phyloP scores from a whole-genome alignment of 2,329 filamentous ascomycete genomes.

The Dryadomyces quercus-mongolicae region DNA sequence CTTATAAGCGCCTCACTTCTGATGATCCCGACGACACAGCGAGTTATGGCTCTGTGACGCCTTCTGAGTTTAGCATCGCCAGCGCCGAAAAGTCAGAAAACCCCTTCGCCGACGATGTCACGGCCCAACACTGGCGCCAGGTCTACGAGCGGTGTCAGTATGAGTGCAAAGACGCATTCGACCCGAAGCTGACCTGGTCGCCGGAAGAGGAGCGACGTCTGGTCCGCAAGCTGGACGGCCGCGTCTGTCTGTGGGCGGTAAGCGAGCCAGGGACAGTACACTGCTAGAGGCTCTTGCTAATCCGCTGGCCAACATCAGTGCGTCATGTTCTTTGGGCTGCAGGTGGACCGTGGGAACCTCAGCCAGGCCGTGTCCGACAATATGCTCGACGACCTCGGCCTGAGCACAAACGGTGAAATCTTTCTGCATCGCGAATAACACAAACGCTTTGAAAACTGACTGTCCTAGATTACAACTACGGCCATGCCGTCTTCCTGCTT shows the following conservation, averaged over 20 bases:
- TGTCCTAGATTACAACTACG: slow-evolving; percentile 34
- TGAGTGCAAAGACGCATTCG: slow-evolving; percentile 1
- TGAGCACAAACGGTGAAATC: slow-evolving; percentile 21
- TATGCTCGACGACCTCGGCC: slow-evolving; percentile 18
- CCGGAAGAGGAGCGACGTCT: slow-evolving; percentile 4
- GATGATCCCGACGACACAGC: no score
- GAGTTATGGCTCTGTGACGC: no score
- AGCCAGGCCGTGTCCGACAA: slow-evolving; percentile 22
- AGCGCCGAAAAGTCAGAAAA: neutral
- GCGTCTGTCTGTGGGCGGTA: slow-evolving; percentile 5
- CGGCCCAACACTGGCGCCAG: slow-evolving; percentile 1
- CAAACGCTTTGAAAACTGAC: no score
- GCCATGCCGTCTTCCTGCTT: slow-evolving; percentile 41
- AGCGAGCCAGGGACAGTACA: no score
- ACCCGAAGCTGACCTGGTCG: slow-evolving; percentile 2
- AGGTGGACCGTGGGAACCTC: slow-evolving; percentile 24
- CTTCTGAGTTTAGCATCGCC: no score
- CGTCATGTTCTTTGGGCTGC: slow-evolving; percentile 23
- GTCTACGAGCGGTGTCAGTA: slow-evolving; percentile 2
- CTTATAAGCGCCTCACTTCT: no score
- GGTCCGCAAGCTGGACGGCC: slow-evolving; percentile 7
- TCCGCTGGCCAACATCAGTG: slow-evolving; percentile 11
- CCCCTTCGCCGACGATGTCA: slow-evolving; percentile 1
- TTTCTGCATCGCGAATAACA: neutral
- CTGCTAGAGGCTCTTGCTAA: neutral